These are phyloP conservation scores for Cadophora sp. DNA, from an alignment of 2,329 filamentous ascomycete species.

Conservation along the genomic window DNA sequence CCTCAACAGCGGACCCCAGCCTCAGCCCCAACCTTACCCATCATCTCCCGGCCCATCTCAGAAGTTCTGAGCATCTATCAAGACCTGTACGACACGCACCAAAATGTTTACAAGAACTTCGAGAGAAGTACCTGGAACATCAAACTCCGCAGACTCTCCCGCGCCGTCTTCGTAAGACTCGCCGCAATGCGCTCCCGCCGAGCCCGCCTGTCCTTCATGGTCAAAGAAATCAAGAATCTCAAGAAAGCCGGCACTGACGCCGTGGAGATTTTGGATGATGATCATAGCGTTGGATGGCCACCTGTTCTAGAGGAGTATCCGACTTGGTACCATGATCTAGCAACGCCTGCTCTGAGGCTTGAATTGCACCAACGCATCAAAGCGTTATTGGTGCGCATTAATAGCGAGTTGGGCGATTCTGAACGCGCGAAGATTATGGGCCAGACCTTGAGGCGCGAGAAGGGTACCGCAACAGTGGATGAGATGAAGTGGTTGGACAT, in stretches of 20 bases:
- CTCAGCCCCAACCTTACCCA: not conserved
- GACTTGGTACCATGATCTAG: not conserved
- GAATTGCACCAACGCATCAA: constrained; percentile 2
- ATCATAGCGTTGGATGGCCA: not conserved
- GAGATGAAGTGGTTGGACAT: constrained; percentile 17
- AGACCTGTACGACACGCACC: not conserved
- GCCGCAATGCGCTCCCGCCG: constrained; percentile 11
- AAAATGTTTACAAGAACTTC: constrained; percentile 3
- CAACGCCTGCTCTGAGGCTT: constrained; percentile 1
- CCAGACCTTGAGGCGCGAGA: not conserved
- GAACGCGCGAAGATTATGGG: constrained; percentile 6
- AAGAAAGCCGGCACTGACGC: not conserved
- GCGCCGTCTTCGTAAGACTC: constrained; percentile 4
- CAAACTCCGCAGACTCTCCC: not conserved
- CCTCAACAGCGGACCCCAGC: constrained; percentile 1
- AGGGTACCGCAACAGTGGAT: not conserved
- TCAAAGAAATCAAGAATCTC: constrained; percentile 8
- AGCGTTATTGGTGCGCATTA: not conserved
- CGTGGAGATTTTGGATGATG: not conserved
- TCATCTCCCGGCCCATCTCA: constrained; percentile 8
- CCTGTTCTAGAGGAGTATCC: not conserved
- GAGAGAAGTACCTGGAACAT: constrained; percentile 8
- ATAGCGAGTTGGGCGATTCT: not conserved
- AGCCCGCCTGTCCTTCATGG: not conserved
- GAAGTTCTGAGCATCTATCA: not conserved